These are phyloP conservation scores for Penicillium sp. DNA, from an alignment of 2,329 filamentous ascomycete genomes.

Conservation along the genomic window DNA sequence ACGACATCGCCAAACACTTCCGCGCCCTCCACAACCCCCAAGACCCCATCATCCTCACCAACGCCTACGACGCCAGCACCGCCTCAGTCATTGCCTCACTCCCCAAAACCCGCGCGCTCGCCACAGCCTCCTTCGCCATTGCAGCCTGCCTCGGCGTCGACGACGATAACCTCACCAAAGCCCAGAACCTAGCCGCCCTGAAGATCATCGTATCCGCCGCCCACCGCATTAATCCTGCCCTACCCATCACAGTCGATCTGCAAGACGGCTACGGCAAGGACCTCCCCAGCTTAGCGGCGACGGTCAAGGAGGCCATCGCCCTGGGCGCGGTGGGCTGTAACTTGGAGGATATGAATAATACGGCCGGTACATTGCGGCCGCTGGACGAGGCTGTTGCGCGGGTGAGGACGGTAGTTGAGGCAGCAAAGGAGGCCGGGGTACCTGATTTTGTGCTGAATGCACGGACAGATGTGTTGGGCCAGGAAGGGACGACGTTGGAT, in stretches of 20 bases:
- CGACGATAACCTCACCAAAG: background rate
- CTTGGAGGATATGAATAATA: background rate
- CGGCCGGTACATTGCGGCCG: background rate
- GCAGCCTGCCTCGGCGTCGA: background rate
- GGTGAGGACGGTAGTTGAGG: background rate
- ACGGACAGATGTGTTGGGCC: background rate
- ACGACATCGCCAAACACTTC: background rate
- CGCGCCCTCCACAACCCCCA: background rate
- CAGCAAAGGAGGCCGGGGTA: background rate
- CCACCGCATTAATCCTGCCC: background rate
- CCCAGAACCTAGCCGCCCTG: background rate
- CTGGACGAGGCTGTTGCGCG: background rate
- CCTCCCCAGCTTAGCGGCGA: background rate
- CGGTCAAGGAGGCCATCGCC: background rate
- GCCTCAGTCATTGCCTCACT: background rate
- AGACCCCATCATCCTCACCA: background rate
- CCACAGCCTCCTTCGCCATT: background rate
- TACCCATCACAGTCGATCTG: background rate
- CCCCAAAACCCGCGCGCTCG: background rate
- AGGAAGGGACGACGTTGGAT: background rate
- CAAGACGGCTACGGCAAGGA: background rate
- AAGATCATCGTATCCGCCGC: background rate
- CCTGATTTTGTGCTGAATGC: background rate
- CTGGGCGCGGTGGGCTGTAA: background rate
- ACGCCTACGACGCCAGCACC: background rate